Conservation (phyloP, 1,139 yeast species). For the Pichia sp. region DNA sequence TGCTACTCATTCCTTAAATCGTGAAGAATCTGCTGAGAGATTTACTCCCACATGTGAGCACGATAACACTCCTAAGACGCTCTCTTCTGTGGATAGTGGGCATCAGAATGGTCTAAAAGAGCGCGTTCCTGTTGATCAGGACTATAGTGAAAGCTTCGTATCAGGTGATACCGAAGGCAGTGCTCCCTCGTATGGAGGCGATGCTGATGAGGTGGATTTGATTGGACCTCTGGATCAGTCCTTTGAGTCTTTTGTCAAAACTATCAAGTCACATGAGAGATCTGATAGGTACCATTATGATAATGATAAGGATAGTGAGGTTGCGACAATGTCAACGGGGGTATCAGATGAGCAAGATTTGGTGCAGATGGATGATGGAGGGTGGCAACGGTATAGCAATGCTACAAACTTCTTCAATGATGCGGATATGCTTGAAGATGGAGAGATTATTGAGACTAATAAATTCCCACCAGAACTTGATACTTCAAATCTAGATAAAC, state of each 20-base stretch:
- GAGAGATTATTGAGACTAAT: too few relatives aligned
- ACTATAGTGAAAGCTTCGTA: too few relatives aligned
- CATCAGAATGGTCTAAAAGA: too few relatives aligned
- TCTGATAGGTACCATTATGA: neutral
- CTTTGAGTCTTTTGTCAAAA: conserved; percentile 5
- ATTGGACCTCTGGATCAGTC: conserved; percentile 5
- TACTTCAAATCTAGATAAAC: neutral
- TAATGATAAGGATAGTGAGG: neutral
- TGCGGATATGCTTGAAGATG: neutral
- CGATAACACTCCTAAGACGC: too few relatives aligned
- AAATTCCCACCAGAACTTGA: neutral
- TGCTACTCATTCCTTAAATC: too few relatives aligned
- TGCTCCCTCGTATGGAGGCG: too few relatives aligned
- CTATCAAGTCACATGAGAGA: neutral
- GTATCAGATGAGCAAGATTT: neutral
- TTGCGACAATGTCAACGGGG: neutral
- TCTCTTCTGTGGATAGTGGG: too few relatives aligned
- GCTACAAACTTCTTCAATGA: conserved; percentile 8
- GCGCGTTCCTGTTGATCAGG: too few relatives aligned
- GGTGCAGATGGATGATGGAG: conserved; percentile 2
- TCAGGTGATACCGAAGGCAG: too few relatives aligned
- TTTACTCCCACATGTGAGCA: too few relatives aligned
- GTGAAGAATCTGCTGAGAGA: too few relatives aligned
- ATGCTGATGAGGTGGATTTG: conserved; percentile 3
- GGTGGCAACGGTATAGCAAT: conserved; percentile 10